A percentile compares a stretch with the other conserved stretches of the same genome.
Evolutionary conservation across 1,284 basidiomycete species (phyloP).

Genomic region (Ganoderma sp.): DNA sequence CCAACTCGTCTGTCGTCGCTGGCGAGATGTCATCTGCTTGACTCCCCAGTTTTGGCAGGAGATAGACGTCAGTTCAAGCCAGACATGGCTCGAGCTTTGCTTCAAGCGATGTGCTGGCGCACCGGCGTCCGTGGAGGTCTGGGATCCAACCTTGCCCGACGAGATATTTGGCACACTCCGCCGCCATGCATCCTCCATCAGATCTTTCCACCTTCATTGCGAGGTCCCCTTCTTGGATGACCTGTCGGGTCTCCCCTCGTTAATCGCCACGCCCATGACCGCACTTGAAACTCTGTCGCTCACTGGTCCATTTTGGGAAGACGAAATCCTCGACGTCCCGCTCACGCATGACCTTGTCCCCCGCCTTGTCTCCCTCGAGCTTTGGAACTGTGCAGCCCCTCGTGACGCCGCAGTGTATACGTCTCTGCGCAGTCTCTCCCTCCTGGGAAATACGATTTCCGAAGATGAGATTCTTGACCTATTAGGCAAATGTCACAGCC

Average conservation of each 20-base stretch:
- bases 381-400: not conserved
- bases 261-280: no score
- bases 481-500: not conserved
- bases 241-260: not conserved
- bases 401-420: not conserved
- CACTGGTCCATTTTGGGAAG: no score
- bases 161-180: not conserved
- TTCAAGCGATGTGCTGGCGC: not conserved
- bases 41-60: not conserved
- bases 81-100: not conserved
- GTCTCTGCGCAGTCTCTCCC: not conserved
- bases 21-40: not conserved
- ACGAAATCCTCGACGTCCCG: not conserved
- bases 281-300: no score
- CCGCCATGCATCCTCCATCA: not conserved
- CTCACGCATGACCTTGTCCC: not conserved
- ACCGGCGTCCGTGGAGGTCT: not conserved
- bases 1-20: conserved; percentile 3
- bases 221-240: not conserved
- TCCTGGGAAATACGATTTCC: not conserved
- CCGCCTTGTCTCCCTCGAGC: not conserved
- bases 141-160: not conserved
- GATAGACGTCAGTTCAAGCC: not conserved
- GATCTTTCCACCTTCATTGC: not conserved
- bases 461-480: not conserved